phyloP scores from a whole-genome alignment of 345 rosid species.

The Pseudoturritis turrita region DNA sequence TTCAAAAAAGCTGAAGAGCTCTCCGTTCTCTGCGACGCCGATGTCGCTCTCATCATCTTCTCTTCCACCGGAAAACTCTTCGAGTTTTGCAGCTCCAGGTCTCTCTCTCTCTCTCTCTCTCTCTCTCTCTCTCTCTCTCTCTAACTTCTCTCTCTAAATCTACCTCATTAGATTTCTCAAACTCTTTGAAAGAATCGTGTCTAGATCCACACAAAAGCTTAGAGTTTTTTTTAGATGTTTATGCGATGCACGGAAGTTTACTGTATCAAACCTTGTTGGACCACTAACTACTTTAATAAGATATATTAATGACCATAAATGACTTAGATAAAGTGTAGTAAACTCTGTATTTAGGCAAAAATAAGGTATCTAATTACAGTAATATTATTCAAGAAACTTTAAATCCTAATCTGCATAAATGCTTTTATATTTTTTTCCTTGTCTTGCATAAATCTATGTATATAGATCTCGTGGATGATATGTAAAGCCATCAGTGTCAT shows the following conservation, averaged over 20 bases:
- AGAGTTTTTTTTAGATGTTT: not conserved
- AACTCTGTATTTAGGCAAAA: slow-evolving; percentile 20
- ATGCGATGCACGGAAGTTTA: not conserved
- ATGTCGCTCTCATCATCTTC: slow-evolving; percentile 65
- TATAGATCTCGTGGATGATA: not conserved
- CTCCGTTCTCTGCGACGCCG: slow-evolving; percentile 70
- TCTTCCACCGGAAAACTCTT: slow-evolving; percentile 68
- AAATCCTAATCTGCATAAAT: not conserved
- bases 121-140: too few relatives aligned
- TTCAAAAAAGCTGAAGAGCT: slow-evolving; percentile 77
- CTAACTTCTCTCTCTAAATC: not conserved
- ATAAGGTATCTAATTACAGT: slow-evolving; percentile 6
- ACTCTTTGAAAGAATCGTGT: not conserved
- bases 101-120: too few relatives aligned
- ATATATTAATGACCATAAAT: not conserved
- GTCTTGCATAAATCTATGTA: not conserved
- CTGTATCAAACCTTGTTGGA: slow-evolving; percentile 22
- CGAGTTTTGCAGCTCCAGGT: slow-evolving; percentile 62
- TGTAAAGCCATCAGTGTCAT: slow-evolving; percentile 14
- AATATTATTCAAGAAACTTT: not conserved
- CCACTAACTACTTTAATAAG: slow-evolving; percentile 11
- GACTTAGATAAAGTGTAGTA: not conserved
- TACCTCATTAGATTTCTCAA: not conserved
- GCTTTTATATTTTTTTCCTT: not conserved
- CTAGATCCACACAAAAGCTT: slow-evolving; percentile 20